Percentiles rank a stretch among this genome's conserved stretches.
Evolutionary conservation across 2,329 filamentous ascomycete species (phyloP).

Genomic region (Neopestalotiopsis rosae): DNA sequence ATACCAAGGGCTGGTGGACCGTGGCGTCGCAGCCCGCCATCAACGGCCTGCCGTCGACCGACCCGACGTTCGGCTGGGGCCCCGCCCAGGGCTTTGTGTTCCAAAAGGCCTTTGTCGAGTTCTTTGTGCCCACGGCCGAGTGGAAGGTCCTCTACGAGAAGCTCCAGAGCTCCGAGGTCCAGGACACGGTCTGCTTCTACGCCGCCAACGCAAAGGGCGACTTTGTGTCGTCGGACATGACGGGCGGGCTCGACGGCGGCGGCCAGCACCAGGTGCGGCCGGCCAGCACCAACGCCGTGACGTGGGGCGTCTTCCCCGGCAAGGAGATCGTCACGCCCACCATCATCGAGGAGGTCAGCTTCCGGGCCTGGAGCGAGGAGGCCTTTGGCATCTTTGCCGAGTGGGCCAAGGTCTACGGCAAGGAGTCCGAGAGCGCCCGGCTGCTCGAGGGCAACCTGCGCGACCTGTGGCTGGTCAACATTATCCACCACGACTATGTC

Average conservation of each 20-base stretch:
- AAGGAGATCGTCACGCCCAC: constrained; percentile 97
- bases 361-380: constrained; percentile 93
- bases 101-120: constrained; percentile 97
- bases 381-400: constrained; percentile 95
- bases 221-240: constrained; percentile 72
- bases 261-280: constrained; percentile 39
- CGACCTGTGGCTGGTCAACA: constrained; percentile 88
- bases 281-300: constrained; percentile 85
- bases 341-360: constrained; percentile 95
- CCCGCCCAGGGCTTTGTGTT: constrained; percentile 93
- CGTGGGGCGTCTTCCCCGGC: constrained; percentile 93
- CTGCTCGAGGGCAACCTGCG: constrained; percentile 71
- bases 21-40: constrained; percentile 94
- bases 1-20: constrained; percentile 90
- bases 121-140: constrained; percentile 80
- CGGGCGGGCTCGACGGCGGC: constrained; percentile 38
- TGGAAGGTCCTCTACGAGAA: constrained; percentile 71
- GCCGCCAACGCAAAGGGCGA: constrained; percentile 80
- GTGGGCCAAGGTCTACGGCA: constrained; percentile 89
- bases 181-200: constrained; percentile 82
- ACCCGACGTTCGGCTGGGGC: constrained; percentile 90
- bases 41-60: constrained; percentile 78
- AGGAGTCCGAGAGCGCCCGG: constrained; percentile 71
- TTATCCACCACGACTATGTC: constrained; percentile 82
- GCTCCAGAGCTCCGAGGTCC: constrained; percentile 62